Conservation (phyloP, 1,139 yeast species). For the Yamadazyma atmosphaerica region DNA sequence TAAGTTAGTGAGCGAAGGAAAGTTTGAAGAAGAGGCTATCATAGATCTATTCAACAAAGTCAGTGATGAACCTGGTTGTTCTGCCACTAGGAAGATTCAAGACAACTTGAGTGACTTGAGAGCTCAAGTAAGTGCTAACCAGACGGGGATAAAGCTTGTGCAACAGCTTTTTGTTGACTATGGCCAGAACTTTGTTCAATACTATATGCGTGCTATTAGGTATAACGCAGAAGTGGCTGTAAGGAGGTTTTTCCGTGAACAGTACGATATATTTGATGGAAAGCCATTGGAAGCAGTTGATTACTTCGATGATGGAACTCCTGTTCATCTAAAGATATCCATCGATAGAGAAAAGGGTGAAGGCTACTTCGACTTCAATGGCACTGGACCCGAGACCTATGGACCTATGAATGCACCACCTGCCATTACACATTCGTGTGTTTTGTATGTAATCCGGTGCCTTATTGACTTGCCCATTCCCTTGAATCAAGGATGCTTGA, state of each 20-base stretch:
- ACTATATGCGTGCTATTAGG: conserved; percentile 60
- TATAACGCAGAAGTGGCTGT: conserved; percentile 59
- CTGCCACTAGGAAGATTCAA: conserved; percentile 31
- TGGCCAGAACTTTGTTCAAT: conserved; percentile 48
- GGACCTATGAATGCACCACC: conserved; percentile 42
- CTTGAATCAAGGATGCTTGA: conserved; percentile 43
- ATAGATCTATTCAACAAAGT: conserved; percentile 33
- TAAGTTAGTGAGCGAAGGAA: conserved; percentile 34
- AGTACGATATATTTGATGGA: conserved; percentile 26
- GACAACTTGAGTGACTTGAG: conserved; percentile 61
- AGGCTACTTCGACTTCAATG: conserved; percentile 56
- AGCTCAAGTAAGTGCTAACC: conserved; percentile 67
- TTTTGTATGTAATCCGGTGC: conserved; percentile 41
- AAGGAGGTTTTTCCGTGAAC: conserved; percentile 39
- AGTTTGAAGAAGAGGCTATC: conserved; percentile 41
- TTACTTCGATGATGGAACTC: conserved; percentile 62
- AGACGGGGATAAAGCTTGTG: conserved; percentile 55
- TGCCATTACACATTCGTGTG: conserved; percentile 40
- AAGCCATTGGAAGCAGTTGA: conserved; percentile 46
- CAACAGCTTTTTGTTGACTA: conserved; percentile 48
- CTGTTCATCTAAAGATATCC: conserved; percentile 44
- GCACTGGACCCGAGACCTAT: conserved; percentile 42
- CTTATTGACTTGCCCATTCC: conserved; percentile 44
- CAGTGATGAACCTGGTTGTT: conserved; percentile 42
- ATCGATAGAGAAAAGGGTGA: conserved; percentile 41